These are phyloP conservation scores for Eucalyptus caleyi DNA, from an alignment of 345 rosid genomes.

Conservation along the genomic window DNA sequence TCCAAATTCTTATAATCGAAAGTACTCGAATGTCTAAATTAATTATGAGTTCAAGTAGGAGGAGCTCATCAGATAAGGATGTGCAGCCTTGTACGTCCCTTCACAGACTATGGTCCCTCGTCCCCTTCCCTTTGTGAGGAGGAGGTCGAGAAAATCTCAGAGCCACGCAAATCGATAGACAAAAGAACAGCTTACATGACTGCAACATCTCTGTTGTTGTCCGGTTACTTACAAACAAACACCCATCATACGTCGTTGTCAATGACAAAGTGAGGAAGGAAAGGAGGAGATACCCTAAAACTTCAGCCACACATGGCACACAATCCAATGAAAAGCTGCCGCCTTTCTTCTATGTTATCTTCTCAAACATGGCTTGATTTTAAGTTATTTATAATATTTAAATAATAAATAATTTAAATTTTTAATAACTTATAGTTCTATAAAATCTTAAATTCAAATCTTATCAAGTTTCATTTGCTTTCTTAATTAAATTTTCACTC, in stretches of 20 bases:
- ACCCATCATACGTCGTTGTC: not conserved
- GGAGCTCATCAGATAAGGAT: not conserved
- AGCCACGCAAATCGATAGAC: not conserved
- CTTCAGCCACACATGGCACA: not conserved
- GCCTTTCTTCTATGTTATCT: not conserved
- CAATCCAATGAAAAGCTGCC: not conserved
- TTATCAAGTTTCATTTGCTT: rapidly evolving
- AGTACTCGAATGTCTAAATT: not conserved
- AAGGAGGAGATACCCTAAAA: not conserved
- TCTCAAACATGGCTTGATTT: no score
- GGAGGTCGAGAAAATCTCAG: not conserved
- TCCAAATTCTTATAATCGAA: not conserved
- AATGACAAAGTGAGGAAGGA: not conserved
- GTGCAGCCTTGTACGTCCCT: not conserved
- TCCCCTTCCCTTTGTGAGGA: not conserved
- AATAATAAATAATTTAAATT: no score
- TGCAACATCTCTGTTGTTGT: not conserved
- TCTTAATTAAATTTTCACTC: no score
- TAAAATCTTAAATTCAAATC: no score
- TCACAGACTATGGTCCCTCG: not conserved
- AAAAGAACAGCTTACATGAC: not conserved
- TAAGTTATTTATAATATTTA: no score
- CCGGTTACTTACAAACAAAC: not conserved
- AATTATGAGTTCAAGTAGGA: not conserved
- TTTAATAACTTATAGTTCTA: rapidly evolving